Conservation (phyloP, 176 grass and related monocot species). For the Cymbopogon citratus region DNA sequence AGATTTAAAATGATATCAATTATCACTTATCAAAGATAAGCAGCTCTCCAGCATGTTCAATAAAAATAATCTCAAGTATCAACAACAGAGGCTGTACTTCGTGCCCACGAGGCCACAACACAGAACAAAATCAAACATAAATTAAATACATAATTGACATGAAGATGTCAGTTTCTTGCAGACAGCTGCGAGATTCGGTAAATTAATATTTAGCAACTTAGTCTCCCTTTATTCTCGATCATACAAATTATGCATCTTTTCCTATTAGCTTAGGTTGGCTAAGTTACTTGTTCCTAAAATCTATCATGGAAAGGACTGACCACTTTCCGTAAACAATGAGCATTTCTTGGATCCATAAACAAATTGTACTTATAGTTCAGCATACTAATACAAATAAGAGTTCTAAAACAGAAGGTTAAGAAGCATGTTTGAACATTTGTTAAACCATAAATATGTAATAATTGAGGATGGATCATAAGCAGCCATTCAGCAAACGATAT, state of each 20-base stretch:
- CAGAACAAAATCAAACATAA: background rate
- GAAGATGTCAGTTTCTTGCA: background rate
- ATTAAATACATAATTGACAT: background rate
- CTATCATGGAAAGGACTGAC: background rate
- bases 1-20: constrained; percentile 9
- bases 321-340: background rate
- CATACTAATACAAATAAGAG: background rate
- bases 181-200: background rate
- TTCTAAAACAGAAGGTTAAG: background rate
- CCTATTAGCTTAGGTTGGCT: background rate
- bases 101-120: background rate
- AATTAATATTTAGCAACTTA: background rate
- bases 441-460: constrained; percentile 7
- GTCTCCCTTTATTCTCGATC: background rate
- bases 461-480: background rate
- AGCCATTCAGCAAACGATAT: background rate
- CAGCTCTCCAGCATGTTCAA: background rate
- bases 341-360: background rate
- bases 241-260: background rate
- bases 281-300: background rate
- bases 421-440: background rate
- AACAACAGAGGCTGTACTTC: constrained; percentile 8
- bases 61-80: background rate
- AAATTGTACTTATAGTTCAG: background rate
- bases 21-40: background rate